A percentile compares a stretch with the other conserved stretches of the same genome.
These are phyloP conservation scores for Wilcoxina mikolae DNA, from an alignment of 495 filamentous ascomycete genomes.

Conservation along the genomic window DNA sequence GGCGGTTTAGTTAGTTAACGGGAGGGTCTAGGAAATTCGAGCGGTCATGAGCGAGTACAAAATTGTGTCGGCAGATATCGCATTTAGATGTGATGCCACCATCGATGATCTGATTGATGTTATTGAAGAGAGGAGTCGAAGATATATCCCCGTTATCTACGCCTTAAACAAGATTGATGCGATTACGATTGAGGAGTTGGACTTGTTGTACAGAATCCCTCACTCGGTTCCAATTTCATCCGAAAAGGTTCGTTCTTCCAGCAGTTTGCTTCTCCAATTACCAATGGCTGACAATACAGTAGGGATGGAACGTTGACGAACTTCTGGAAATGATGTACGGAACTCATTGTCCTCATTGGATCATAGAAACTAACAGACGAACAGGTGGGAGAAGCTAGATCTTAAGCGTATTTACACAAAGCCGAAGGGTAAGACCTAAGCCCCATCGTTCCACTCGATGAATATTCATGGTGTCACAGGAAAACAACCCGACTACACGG, in stretches of 20 bases:
- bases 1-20: not conserved
- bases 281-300: constrained; percentile 21
- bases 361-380: constrained; percentile 21
- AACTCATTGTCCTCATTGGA: constrained; percentile 7
- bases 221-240: constrained; percentile 94
- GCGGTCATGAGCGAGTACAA: constrained; percentile 95
- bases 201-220: constrained; percentile 83
- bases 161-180: constrained; percentile 98
- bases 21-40: constrained; percentile 84
- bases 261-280: not conserved
- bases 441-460: not conserved
- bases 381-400: constrained; percentile 80
- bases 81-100: constrained; percentile 90
- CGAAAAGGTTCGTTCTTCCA: constrained; percentile 35
- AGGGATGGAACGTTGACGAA: constrained; percentile 98
- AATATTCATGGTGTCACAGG: constrained; percentile 8
- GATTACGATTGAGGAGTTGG: constrained; percentile 92
- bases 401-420: constrained; percentile 92
- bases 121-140: constrained; percentile 83
- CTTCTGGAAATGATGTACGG: constrained; percentile 77
- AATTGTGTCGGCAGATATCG: constrained; percentile 92
- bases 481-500: constrained; percentile 72
- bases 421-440: constrained; percentile 56
- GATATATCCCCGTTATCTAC: constrained; percentile 96
- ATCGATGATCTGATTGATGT: constrained; percentile 89